Conservation (phyloP, 768 basidiomycete genomes). For the Boletus tylopilopsis region DNA sequence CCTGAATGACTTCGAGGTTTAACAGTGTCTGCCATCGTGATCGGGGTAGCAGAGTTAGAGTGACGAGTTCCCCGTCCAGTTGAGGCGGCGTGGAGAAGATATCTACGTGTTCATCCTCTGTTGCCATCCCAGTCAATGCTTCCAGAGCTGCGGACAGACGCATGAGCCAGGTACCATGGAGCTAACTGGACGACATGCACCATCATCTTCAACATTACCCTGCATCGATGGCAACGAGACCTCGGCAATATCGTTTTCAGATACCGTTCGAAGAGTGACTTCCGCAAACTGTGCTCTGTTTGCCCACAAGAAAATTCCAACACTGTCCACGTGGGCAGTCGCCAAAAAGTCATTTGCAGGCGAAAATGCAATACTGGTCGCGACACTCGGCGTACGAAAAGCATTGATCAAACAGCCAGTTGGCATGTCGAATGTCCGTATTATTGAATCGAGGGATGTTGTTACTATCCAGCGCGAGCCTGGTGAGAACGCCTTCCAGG, state of each 20-base stretch:
- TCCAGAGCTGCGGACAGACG: conserved; percentile 51
- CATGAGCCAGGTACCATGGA: conserved; percentile 5
- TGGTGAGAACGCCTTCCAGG: conserved; percentile 90
- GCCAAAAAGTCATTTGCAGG: conserved; percentile 96
- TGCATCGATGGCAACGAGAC: conserved; percentile 81
- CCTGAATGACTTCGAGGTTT: conserved; percentile 92
- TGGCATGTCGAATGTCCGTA: conserved; percentile 94
- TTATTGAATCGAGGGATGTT: conserved; percentile 84
- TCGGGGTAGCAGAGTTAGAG: conserved; percentile 86
- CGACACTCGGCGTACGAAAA: conserved; percentile 82
- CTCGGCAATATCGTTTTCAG: conserved; percentile 69
- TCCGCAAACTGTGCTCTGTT: conserved; percentile 94
- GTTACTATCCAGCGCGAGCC: conserved; percentile 93
- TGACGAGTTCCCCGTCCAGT: conserved; percentile 86
- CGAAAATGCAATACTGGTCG: conserved; percentile 89
- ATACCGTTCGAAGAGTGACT: conserved; percentile 74
- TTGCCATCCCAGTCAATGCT: conserved; percentile 59
- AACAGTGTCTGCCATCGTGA: conserved; percentile 96
- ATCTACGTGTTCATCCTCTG: conserved; percentile 59
- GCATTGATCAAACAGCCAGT: conserved; percentile 90
- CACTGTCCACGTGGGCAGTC: conserved; percentile 89
- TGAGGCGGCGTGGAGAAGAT: conserved; percentile 85
- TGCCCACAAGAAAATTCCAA: conserved; percentile 97
- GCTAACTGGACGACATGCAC: conserved; percentile 37
- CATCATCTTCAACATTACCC: conserved; percentile 75